Conservation (phyloP, 2,329 filamentous ascomycete genomes). For the Zasmidium angulare region DNA sequence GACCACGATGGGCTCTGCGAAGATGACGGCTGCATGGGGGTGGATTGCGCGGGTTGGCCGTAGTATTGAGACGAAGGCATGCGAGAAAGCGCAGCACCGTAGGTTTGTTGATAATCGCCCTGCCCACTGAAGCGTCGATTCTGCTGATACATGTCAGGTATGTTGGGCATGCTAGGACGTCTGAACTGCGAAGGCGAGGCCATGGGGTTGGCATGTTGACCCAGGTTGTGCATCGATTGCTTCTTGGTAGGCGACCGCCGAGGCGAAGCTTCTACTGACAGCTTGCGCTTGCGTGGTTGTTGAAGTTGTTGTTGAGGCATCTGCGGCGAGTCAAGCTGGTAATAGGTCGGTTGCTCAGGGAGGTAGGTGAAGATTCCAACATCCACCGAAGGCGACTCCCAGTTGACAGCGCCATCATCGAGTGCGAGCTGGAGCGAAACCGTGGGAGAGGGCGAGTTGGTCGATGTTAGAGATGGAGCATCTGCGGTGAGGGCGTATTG, state of each 20-base stretch:
- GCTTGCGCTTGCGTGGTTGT: slow-evolving; percentile 56
- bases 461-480: slow-evolving; percentile 65
- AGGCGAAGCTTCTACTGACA: slow-evolving; percentile 52
- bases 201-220: slow-evolving; percentile 22
- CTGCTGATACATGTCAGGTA: slow-evolving; percentile 31
- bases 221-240: slow-evolving; percentile 38
- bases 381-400: slow-evolving; percentile 47
- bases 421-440: slow-evolving; percentile 62
- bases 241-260: slow-evolving; percentile 48
- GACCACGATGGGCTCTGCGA: slow-evolving; percentile 38
- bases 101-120: slow-evolving; percentile 31
- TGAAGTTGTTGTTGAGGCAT: slow-evolving; percentile 21
- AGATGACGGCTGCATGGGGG: slow-evolving; percentile 30
- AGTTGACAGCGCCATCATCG: slow-evolving; percentile 45
- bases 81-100: slow-evolving; percentile 25
- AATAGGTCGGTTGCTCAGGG: slow-evolving; percentile 23
- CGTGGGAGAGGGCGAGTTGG: slow-evolving; percentile 55
- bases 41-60: slow-evolving; percentile 23
- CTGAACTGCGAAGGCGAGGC: slow-evolving; percentile 40
- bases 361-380: slow-evolving; percentile 63
- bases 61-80: slow-evolving; percentile 31
- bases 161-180: slow-evolving; percentile 37
- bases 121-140: slow-evolving; percentile 38
- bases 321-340: slow-evolving; percentile 32
- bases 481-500: slow-evolving; percentile 72